Evolutionary conservation across 176 grass and related monocot genomes (phyloP), one percentile per base, ranked within the genome.

Genomic region (Olyra latifolia): DNA sequence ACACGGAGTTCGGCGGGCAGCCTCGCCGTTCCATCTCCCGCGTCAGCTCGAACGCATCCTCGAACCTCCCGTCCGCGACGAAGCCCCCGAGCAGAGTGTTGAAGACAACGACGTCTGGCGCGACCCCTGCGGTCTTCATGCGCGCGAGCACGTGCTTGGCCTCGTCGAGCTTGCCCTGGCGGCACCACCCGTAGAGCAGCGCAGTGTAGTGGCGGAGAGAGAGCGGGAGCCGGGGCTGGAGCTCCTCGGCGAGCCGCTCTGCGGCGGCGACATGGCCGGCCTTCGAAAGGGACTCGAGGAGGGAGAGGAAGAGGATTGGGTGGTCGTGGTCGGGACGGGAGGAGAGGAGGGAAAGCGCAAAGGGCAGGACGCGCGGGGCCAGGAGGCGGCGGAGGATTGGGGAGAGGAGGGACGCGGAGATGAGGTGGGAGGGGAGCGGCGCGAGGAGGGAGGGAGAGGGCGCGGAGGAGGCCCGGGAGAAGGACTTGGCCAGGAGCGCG

Each of bases 141-240:
- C 93, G 95, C 40, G 89, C 81, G 48, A 98, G 88, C 43, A 98
- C 90, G 81, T 86, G 78, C 75, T 95, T 98, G 71, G 95, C 95
- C 73, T 98, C 95, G 55, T 93, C 86, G 13, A 98, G 90, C 79
- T 95, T 98, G 30, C 90, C 92, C 22, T 86, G 83, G 77, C 89
- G 89, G 88, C 95, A 98, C 95, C 95, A 98, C 11, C 95, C 95
- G 53, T 95, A 95, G 8, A 98, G 88, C 39, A 98, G 75, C 23
- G 95, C 93, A 8, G 92, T 98, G 78, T 94, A 95, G 46, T 94
- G 91, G 55, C 93, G 89, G 43, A 98, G 74, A 24, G 85, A 76
- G 29, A 89, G 92, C 17, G 86, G 66, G 54, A 93, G 42, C 22
- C 78, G 56, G 55, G 87, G 74, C 47, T 86, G 83, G 74, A 93